Evolutionary conservation across 139 green algal species (phyloP).

Genomic region (Edaphochlamys debaryana): DNA sequence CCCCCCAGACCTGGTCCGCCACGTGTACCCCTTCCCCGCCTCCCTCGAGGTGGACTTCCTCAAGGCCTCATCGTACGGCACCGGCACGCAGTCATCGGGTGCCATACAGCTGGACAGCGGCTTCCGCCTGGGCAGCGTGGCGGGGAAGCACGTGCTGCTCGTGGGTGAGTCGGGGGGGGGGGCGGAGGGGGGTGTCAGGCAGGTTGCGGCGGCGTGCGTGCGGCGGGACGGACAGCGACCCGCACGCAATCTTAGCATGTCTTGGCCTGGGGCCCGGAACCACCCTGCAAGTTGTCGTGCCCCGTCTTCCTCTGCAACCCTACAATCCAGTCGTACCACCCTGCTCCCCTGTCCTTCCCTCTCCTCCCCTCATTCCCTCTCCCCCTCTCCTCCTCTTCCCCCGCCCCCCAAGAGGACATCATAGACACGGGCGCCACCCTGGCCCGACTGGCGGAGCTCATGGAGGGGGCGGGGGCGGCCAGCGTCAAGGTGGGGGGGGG

Average conservation of each 20-base stretch:
- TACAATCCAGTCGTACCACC: too few species aligned
- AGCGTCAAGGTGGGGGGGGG: constrained; percentile 19
- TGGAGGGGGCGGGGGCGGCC: constrained; percentile 19
- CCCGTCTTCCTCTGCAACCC: too few species aligned
- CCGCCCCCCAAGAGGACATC: constrained; percentile 62
- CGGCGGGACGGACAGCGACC: background rate
- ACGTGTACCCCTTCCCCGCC: constrained; percentile 39
- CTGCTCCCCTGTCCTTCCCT: too few species aligned
- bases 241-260: too few species aligned
- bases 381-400: background rate
- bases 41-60: constrained; percentile 39
- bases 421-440: constrained; percentile 66
- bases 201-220: background rate
- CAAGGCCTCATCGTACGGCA: constrained; percentile 28
- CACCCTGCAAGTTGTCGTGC: too few species aligned
- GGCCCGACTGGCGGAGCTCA: constrained; percentile 5
- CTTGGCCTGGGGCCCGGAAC: too few species aligned
- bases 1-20: constrained; percentile 32
- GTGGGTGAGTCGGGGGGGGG: constrained; percentile 16
- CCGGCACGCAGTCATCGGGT: constrained; percentile 27
- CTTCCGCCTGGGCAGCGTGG: constrained; percentile 18
- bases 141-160: constrained; percentile 46
- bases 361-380: too few species aligned
- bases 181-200: too few species aligned
- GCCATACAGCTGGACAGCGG: constrained; percentile 29